Percentiles rank a stretch among this genome's conserved stretches.
phyloP scores from a whole-genome alignment of 2,329 filamentous ascomycete species.

The Mycocentrospora acerina region DNA sequence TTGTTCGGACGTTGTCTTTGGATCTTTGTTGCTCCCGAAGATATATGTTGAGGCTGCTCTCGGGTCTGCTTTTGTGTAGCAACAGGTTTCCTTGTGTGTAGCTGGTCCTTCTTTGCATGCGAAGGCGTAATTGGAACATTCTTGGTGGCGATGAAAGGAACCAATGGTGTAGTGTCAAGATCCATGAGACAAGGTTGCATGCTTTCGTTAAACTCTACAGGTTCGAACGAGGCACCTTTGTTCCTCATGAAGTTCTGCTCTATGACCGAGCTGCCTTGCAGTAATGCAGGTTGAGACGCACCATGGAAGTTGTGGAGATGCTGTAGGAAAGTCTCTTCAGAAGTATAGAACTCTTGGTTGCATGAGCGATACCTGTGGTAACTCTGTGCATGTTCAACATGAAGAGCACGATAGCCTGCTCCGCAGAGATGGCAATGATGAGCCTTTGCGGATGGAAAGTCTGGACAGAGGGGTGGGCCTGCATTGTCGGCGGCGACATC shows the following conservation, averaged over 20 bases:
- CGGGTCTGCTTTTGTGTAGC: conserved; percentile 18
- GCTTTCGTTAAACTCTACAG: conserved; percentile 37
- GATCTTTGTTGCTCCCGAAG: conserved; percentile 9
- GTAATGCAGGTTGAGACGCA: conserved; percentile 26
- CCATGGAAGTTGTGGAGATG: conserved; percentile 38
- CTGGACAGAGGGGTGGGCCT: conserved; percentile 33
- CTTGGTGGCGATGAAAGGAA: conserved; percentile 23
- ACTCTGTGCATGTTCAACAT: conserved; percentile 36
- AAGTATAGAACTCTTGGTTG: conserved; percentile 37
- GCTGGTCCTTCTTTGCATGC: conserved; percentile 4
- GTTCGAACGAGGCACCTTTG: conserved; percentile 38
- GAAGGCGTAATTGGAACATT: neutral
- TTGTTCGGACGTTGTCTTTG: conserved; percentile 24
- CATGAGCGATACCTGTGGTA: conserved; percentile 38
- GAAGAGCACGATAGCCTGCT: conserved; percentile 32
- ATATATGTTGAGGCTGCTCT: conserved; percentile 3
- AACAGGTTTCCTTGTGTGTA: conserved; percentile 10
- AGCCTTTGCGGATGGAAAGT: conserved; percentile 37
- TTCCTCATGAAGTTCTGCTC: conserved; percentile 40
- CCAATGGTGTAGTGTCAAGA: conserved; percentile 25
- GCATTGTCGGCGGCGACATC: conserved; percentile 36
- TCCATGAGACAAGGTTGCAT: conserved; percentile 32
- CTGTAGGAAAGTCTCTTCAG: conserved; percentile 36
- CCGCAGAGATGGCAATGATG: conserved; percentile 41
- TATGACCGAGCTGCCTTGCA: conserved; percentile 30